Evolutionary conservation across 1,139 yeast species (phyloP), one percentile per base, ranked within the genome.

Genomic region (Saccharomycopsis hybrid): DNA sequence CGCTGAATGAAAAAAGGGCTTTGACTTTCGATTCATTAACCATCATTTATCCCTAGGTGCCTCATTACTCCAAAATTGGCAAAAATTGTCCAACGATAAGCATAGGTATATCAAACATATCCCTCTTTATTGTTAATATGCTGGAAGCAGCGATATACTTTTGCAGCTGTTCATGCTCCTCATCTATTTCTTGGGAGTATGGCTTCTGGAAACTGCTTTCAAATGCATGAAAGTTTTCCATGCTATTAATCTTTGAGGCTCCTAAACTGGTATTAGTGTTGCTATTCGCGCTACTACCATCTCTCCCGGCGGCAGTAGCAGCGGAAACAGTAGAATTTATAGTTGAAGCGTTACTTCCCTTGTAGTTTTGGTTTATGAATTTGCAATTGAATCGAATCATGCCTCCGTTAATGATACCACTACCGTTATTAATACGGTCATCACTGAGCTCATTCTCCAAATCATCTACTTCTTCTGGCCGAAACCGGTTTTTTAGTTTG

Each of bases 41-140:
- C n/a, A n/a, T n/a, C n/a, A n/a, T n/a, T n/a, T n/a, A n/a, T n/a
- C n/a, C n/a, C n/a, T n/a, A n/a, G n/a, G n/a, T n/a, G n/a, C n/a
- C n/a, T n/a, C n/a, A n/a, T 29, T 36, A 48, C 25, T 59, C 61
- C 44, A 67, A 60, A 29, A 86, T 82, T 1, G 96, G 96, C 51
- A 89, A 66, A 61, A 89, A 89, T 61, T 88, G 92, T 7, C 97
- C 97, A 41, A 89, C 82, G 44, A 90, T 81, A 81, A 89, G 81
- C 92, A 89, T 83, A 11, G 97, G 97, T 49, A 89, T 81, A 60
- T 89, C 96, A 67, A 89, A 90, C 48, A 86, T 80, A 65, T 90
- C 97, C 57, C 96, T 71, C 59, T 87, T 87, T 29, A 90, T 76
- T 0, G 97, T 89, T 89, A 95, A 85, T 56, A 87, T 82, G 57